Evolutionary conservation across 2,329 filamentous ascomycete genomes (phyloP).

Genomic region (Curvularia spicifera): DNA sequence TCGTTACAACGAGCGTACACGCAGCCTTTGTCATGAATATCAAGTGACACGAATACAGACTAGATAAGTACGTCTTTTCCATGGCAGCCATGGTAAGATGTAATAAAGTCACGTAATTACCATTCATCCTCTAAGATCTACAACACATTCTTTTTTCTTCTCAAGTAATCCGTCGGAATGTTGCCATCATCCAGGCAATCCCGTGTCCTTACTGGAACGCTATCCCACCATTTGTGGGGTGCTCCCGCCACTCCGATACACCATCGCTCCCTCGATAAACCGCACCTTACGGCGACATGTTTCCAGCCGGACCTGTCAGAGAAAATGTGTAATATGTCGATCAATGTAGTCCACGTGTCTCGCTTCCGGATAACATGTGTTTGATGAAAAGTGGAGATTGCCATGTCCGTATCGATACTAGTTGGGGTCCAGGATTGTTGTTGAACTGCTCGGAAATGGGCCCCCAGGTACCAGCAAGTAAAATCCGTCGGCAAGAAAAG

Average conservation of each 20-base stretch:
- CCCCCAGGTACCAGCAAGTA: not conserved
- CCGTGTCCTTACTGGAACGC: not conserved
- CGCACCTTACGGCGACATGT: conserved; percentile 1
- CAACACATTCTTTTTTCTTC: not conserved
- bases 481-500: not conserved
- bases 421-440: not conserved
- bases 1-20: not conserved
- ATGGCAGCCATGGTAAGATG: not conserved
- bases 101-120: not conserved
- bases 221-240: conserved; percentile 1
- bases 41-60: not conserved
- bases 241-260: conserved; percentile 3
- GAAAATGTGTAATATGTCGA: conserved; percentile 1
- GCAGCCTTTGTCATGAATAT: not conserved
- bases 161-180: not conserved
- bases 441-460: not conserved
- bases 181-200: not conserved
- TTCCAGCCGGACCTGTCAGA: not conserved
- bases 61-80: not conserved
- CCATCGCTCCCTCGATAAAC: not conserved
- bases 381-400: conserved; percentile 10
- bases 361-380: not conserved
- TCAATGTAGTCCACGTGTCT: conserved; percentile 6
- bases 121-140: not conserved
- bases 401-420: not conserved